phyloP scores from a whole-genome alignment of 176 grass and related monocot genomes.

The Alopecurus myosuroides region DNA sequence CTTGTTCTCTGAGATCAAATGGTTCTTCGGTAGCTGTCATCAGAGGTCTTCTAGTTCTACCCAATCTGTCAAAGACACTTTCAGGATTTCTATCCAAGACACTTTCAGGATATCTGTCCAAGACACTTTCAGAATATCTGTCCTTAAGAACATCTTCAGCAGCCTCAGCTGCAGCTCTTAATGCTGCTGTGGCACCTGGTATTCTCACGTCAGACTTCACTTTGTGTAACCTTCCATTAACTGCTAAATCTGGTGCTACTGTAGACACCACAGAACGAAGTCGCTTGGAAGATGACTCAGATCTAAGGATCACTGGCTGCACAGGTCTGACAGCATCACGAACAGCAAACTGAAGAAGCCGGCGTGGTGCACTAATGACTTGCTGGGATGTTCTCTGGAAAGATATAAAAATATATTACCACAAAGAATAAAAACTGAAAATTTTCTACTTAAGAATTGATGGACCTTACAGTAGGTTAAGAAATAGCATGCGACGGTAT shows the following conservation, averaged over 20 bases:
- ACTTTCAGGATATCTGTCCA: conserved; percentile 3
- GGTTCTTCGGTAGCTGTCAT: conserved; percentile 19
- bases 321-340: conserved; percentile 82
- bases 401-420: conserved; percentile 13
- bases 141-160: conserved; percentile 56
- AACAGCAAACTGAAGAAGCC: conserved; percentile 98
- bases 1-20: conserved; percentile 23
- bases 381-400: conserved; percentile 37
- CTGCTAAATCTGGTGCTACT: conserved; percentile 33
- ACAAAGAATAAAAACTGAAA: not conserved
- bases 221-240: conserved; percentile 42
- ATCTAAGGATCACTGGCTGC: conserved; percentile 41
- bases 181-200: conserved; percentile 48
- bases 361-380: conserved; percentile 55
- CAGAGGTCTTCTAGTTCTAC: conserved; percentile 6
- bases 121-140: conserved; percentile 46
- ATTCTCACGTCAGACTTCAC: conserved; percentile 34
- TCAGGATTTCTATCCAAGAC: not conserved
- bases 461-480: not conserved
- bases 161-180: conserved; percentile 64
- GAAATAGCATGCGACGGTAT: not conserved
- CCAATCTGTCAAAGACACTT: conserved; percentile 84
- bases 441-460: not conserved
- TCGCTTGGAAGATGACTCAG: conserved; percentile 51
- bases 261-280: conserved; percentile 78